phyloP scores from a whole-genome alignment of 2,329 filamentous ascomycete species.

The Sclerotinia borealis region DNA sequence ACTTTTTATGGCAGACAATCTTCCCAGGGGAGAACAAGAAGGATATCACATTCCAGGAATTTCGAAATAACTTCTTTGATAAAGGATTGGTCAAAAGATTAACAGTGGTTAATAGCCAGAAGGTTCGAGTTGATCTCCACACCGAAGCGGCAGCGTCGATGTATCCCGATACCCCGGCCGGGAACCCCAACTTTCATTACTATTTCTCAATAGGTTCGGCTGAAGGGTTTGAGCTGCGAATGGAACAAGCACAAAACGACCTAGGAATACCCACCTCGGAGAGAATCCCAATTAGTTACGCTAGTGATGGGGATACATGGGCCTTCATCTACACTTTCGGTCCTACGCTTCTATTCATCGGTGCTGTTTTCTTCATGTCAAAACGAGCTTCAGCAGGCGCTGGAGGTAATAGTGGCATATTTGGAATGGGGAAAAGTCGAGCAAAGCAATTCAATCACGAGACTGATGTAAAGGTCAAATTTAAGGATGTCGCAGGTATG shows the following conservation, averaged over 20 bases:
- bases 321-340: constrained; percentile 30
- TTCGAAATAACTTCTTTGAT: constrained; percentile 86
- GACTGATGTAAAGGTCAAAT: constrained; percentile 93
- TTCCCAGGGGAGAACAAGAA: constrained; percentile 59
- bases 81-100: constrained; percentile 95
- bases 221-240: constrained; percentile 81
- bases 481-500: constrained; percentile 93
- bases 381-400: constrained; percentile 65
- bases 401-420: constrained; percentile 70
- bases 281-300: constrained; percentile 87
- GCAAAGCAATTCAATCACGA: constrained; percentile 98
- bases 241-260: constrained; percentile 84
- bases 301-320: constrained; percentile 70
- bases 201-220: constrained; percentile 95
- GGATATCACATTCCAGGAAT: constrained; percentile 98
- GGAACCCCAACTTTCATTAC: constrained; percentile 68
- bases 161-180: constrained; percentile 70
- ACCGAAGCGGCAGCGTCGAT: constrained; percentile 64
- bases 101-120: constrained; percentile 68
- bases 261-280: constrained; percentile 81
- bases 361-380: constrained; percentile 72
- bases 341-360: constrained; percentile 81
- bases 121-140: constrained; percentile 75
- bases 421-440: constrained; percentile 91
- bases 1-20: constrained; percentile 57